Evolutionary conservation across 371 early-diverging fungal species (phyloP), one percentile per base, ranked within the genome.

Genomic region (Rhizopus stolonifer): DNA sequence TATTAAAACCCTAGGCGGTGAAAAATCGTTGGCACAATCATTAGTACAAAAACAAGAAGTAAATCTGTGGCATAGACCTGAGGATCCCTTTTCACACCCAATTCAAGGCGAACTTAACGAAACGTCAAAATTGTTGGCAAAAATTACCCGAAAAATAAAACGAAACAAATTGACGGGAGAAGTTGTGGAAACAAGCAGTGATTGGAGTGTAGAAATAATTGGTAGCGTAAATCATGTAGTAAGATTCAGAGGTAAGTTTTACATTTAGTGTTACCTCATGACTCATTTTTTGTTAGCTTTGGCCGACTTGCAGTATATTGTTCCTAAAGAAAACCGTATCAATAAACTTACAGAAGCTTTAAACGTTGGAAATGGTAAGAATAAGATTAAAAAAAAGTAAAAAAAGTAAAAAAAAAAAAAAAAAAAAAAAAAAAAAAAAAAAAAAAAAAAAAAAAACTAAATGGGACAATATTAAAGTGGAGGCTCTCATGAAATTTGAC

Each of bases 31-130:
- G 13, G 61, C 63, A 15, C 65, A 49, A 39, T 15, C 58, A 13
- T 25, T 50, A 0, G 10, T 34, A 24, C 43, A 39, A 15, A 15
- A 59, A 22, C 4, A 17, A 5, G 39, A 54, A 2, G 52, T 86
- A 4, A 79, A 83, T 52, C 58, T 87, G 6, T 60, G 72, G 0
- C 81, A 66, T 54, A 58, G 86, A 10, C 78, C 78, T 4, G 55
- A 64, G 11, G 82, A 85, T 59, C 77, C 77, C 0, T 89, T 87
- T 63, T 74, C 73, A 1, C 88, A 86, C 60, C 81, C 87, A 8
- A 73, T 87, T 21, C 52, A 66, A 19, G 86, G 86, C 19, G 78
- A 83, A 17, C 54, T 81, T 18, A 44, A 80, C 19, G 51, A 60
- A 11, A 72, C 81, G 2, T 39, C 75, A 4, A 81, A 83, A 43